phyloP scores from a whole-genome alignment of 2,329 filamentous ascomycete genomes.

The Alternaria consortialis region DNA sequence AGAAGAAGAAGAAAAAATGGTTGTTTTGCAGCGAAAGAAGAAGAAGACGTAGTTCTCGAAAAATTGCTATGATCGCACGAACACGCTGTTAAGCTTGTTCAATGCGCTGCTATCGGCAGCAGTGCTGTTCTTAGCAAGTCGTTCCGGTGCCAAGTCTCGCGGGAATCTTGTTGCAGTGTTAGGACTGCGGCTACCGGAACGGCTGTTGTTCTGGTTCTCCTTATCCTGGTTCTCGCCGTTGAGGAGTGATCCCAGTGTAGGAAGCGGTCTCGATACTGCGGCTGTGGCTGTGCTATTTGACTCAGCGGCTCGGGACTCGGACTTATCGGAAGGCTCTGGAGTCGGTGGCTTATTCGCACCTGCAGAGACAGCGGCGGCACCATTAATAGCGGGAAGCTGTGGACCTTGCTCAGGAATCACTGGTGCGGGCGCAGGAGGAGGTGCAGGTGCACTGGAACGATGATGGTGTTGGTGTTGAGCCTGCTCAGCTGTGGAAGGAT shows the following conservation, averaged over 20 bases:
- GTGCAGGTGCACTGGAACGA: constrained; percentile 43
- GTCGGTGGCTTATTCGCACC: constrained; percentile 40
- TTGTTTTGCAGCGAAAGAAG: neutral
- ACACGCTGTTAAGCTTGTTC: constrained; percentile 48
- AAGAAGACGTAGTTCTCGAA: neutral
- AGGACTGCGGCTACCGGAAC: constrained; percentile 55
- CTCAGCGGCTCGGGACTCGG: constrained; percentile 54
- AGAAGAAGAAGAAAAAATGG: neutral
- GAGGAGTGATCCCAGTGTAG: constrained; percentile 49
- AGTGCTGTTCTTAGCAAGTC: constrained; percentile 45
- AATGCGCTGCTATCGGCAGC: constrained; percentile 43
- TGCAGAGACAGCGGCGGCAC: constrained; percentile 29
- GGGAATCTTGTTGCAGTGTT: constrained; percentile 41
- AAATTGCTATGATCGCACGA: constrained; percentile 37
- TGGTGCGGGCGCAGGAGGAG: constrained; percentile 29
- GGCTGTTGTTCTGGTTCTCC: constrained; percentile 47
- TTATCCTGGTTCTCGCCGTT: constrained; percentile 41
- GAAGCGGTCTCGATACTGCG: constrained; percentile 56
- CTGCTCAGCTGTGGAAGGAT: constrained; percentile 53
- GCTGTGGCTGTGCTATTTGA: constrained; percentile 32
- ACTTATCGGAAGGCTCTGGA: constrained; percentile 50
- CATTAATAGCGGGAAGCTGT: constrained; percentile 49
- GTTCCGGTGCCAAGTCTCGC: constrained; percentile 44
- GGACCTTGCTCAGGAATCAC: constrained; percentile 46
- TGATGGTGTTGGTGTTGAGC: constrained; percentile 47